Base-by-base conservation (phyloP, 345 rosid genomes). In the Combretum micranthum region DNA sequence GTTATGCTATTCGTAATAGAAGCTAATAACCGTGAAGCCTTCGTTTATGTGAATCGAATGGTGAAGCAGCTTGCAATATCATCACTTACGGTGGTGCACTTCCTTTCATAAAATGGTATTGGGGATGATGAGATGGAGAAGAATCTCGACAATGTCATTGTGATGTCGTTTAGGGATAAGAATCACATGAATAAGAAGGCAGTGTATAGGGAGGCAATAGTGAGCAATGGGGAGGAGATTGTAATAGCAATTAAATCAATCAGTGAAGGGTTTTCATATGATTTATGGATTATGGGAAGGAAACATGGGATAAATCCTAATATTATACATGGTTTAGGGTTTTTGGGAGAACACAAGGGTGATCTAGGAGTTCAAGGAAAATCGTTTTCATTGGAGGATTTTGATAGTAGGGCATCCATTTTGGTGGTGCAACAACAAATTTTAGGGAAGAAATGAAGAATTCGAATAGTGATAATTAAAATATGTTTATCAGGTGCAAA, bases 361-460 rank as follows among this genome's bases (percentile, higher is more conserved):
- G 72, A 72, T 45, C 63, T 67, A 21, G 76, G 72, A 8, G n/a
- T 59, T 21, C 20, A 63, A 0, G 76, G 68, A 7, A 72, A 59
- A 44, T 48, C 56, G 32, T 12, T 67, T 12, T 50, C 72, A 2
- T 51, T 67, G 15, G 25, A 49, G 10, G 56, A 62, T 68, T 55
- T 62, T 51, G 50, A 58, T 14, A 44, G 56, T 13, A 2, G 17
- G 26, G 60, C 47, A 47, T 63, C 68, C 7, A 63, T 66, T 15
- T 21, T 72, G 53, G 63, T 72, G 12, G 63, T 72, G 47, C 62
- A 57, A 26, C 66, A 55, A 26, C 72, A 75, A 52, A 18, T 37
- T 23, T 4, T 46, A 42, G 10, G 13, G 9, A 1, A 32, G 9
- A 7, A 32, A 7, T 7, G 39, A 32, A 11, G 0, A 32, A 4